phyloP scores from a whole-genome alignment of 2,329 filamentous ascomycete species.

The Clonostachys sp. region DNA sequence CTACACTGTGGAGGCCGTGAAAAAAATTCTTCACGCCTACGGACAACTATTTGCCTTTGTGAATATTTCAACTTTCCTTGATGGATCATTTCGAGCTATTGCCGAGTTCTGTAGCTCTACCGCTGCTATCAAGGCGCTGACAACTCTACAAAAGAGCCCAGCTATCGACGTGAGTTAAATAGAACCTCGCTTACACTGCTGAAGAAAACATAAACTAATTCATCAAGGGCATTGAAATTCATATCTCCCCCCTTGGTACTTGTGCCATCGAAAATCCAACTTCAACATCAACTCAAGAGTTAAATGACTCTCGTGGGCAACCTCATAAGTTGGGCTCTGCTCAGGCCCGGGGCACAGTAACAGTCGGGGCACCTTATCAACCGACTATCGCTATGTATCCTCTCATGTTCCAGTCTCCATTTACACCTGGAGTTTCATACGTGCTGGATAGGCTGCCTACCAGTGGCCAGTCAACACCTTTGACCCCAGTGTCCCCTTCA shows the following conservation, averaged over 20 bases:
- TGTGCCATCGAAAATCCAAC: too few relatives aligned
- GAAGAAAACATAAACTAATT: constrained; percentile 9
- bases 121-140: constrained; percentile 31
- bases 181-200: constrained; percentile 10
- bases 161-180: neutral
- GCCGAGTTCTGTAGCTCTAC: constrained; percentile 49
- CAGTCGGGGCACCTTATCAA: constrained; percentile 9
- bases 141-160: neutral
- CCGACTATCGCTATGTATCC: constrained; percentile 22
- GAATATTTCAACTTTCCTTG: constrained; percentile 29
- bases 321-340: too few relatives aligned
- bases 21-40: constrained; percentile 33
- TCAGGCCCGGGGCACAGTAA: neutral
- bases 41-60: constrained; percentile 50
- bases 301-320: too few relatives aligned
- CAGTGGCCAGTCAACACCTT: constrained; percentile 11
- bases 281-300: too few relatives aligned
- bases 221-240: constrained; percentile 14
- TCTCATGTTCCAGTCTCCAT: constrained; percentile 21
- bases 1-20: constrained; percentile 25
- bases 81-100: constrained; percentile 39
- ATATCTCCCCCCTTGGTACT: constrained; percentile 6
- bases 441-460: constrained; percentile 16
- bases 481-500: constrained; percentile 19
- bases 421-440: constrained; percentile 18